These are phyloP conservation scores for Limonomyces culmigenus DNA, from an alignment of 1,284 basidiomycete species.

Conservation along the genomic window DNA sequence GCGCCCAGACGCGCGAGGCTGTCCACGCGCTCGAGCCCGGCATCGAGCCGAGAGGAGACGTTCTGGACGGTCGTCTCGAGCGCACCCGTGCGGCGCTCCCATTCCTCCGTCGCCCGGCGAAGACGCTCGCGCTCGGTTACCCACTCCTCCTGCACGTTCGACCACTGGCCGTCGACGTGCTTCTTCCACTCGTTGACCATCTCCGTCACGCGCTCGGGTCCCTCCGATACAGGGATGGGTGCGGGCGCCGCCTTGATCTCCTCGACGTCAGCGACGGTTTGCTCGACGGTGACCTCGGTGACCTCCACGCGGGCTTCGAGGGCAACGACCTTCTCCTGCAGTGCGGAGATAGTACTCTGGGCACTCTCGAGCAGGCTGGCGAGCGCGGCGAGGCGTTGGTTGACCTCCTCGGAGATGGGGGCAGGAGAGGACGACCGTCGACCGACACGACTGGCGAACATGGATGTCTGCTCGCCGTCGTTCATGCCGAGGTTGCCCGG, in stretches of 20 bases:
- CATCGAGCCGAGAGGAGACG: constrained; percentile 24
- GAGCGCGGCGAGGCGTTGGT: constrained; percentile 54
- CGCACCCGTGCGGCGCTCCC: constrained; percentile 39
- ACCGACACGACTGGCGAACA: constrained; percentile 2
- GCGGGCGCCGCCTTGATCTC: no score
- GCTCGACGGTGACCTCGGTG: constrained; percentile 16
- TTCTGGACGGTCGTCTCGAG: constrained; percentile 23
- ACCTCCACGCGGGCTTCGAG: constrained; percentile 44
- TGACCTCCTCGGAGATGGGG: constrained; percentile 38
- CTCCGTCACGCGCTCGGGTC: constrained; percentile 28
- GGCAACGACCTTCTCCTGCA: constrained; percentile 53
- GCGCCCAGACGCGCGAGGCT: constrained; percentile 15
- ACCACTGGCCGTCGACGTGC: constrained; percentile 65
- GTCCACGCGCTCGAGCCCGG: constrained; percentile 23
- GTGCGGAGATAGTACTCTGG: constrained; percentile 56
- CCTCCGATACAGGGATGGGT: no score
- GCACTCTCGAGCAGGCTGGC: constrained; percentile 66
- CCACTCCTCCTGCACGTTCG: constrained; percentile 67
- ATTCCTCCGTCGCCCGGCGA: constrained; percentile 61
- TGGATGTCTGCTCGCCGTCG: constrained; percentile 21
- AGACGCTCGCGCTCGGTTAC: constrained; percentile 65
- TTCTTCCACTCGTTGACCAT: constrained; percentile 54
- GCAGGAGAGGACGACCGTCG: constrained; percentile 10
- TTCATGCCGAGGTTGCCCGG: constrained; percentile 52
- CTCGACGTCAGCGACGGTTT: constrained; percentile 22